phyloP scores from a whole-genome alignment of 2,329 filamentous ascomycete species.

The Orbilia ellipsospora region DNA sequence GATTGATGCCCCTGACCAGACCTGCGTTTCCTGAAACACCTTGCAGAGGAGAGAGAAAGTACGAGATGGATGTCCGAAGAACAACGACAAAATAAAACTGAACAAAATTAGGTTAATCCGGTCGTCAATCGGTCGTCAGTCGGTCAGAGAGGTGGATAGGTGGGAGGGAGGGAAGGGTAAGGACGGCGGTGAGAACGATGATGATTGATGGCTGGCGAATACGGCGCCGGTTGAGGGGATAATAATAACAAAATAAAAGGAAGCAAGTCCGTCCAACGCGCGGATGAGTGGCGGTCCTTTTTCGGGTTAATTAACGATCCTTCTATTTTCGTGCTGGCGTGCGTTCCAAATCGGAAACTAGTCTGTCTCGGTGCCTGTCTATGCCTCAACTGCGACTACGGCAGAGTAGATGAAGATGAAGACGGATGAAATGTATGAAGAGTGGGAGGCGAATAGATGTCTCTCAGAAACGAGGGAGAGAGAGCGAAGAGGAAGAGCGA shows the following conservation, averaged over 20 bases:
- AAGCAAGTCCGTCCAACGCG: no score
- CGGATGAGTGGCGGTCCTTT: slow-evolving; percentile 21
- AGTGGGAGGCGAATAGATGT: not conserved
- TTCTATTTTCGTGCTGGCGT: slow-evolving; percentile 46
- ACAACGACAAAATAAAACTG: not conserved
- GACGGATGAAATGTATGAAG: not conserved
- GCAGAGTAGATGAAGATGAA: no score
- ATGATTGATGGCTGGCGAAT: not conserved
- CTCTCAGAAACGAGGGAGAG: not conserved
- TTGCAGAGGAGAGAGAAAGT: slow-evolving; percentile 27
- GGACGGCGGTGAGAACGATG: not conserved
- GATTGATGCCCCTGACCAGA: slow-evolving; percentile 47
- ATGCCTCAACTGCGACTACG: not conserved
- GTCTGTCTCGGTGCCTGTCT: slow-evolving; percentile 2
- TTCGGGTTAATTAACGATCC: slow-evolving; percentile 9
- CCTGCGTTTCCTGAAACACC: slow-evolving; percentile 50
- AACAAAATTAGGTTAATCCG: no score
- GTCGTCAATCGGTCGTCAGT: no score
- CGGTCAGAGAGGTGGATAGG: no score
- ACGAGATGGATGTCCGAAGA: not conserved
- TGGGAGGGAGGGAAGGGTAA: no score
- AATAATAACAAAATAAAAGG: not conserved
- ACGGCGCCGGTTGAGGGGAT: not conserved
- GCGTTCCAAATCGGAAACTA: slow-evolving; percentile 48
- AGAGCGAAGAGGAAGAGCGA: not conserved